Evolutionary conservation across 805 yeast species (phyloP).

Genomic region (Wickerhamiella musiphila): DNA sequence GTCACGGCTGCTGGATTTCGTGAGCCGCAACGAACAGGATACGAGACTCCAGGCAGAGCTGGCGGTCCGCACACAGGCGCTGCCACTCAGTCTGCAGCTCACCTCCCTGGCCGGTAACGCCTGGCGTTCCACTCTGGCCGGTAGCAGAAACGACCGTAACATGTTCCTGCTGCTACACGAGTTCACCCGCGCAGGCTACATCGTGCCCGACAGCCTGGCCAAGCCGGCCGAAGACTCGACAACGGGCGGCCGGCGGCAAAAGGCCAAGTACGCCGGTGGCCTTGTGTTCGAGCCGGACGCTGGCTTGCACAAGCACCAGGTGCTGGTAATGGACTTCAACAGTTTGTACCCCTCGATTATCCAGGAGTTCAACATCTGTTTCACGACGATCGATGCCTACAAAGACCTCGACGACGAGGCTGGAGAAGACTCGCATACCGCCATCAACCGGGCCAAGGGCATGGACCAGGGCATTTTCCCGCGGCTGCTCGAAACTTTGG

Average conservation of each 20-base stretch:
- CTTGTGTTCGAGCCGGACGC: constrained; percentile 92
- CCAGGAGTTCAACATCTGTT: constrained; percentile 93
- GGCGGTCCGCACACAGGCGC: constrained; percentile 66
- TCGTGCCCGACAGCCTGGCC: constrained; percentile 41
- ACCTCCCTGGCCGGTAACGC: constrained; percentile 94
- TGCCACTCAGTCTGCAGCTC: constrained; percentile 77
- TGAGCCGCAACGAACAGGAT: constrained; percentile 48
- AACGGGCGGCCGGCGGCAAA: constrained; percentile 29
- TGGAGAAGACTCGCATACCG: constrained; percentile 37
- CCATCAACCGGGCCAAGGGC: too few relatives aligned
- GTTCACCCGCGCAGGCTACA: constrained; percentile 57
- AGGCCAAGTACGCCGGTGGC: constrained; percentile 79
- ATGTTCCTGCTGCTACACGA: constrained; percentile 87
- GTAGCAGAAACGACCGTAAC: constrained; percentile 91
- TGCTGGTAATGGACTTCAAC: constrained; percentile 94
- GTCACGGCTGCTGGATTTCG: constrained; percentile 43
- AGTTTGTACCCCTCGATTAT: constrained; percentile 93
- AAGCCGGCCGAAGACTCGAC: too few relatives aligned
- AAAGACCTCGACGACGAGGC: constrained; percentile 30
- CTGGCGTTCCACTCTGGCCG: constrained; percentile 87
- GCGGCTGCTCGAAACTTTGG: constrained; percentile 61
- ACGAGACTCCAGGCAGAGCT: constrained; percentile 59
- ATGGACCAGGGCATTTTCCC: constrained; percentile 71
- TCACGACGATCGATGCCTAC: constrained; percentile 65
- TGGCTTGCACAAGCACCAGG: constrained; percentile 77